phyloP scores from a whole-genome alignment of 129 eudicot species.

The Chrysanthemum lavandulifolium region DNA sequence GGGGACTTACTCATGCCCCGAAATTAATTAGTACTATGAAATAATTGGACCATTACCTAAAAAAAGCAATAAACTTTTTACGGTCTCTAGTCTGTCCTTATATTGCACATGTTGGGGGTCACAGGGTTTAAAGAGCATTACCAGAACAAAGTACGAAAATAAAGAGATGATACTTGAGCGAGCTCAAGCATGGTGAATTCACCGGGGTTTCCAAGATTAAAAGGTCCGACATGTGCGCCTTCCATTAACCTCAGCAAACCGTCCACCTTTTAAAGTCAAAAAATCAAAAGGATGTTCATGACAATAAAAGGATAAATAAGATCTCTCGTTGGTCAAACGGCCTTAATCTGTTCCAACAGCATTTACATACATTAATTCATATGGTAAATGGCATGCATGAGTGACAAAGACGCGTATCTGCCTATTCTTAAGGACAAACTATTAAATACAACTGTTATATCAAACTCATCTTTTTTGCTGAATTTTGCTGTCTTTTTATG shows the following conservation, averaged over 20 bases:
- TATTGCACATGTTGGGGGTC: too few relatives aligned
- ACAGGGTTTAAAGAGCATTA: too few relatives aligned
- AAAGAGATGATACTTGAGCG: too few relatives aligned
- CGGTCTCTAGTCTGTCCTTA: too few relatives aligned
- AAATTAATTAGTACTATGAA: too few relatives aligned
- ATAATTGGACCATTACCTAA: too few relatives aligned
- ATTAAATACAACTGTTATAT: too few relatives aligned
- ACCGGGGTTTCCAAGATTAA: constrained; percentile 98
- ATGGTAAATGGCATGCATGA: background rate
- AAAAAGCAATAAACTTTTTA: too few relatives aligned
- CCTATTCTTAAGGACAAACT: background rate
- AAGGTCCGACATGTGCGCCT: constrained; percentile 95
- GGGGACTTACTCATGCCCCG: too few relatives aligned
- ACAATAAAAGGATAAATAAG: background rate
- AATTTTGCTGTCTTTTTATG: too few relatives aligned
- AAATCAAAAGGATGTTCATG: background rate
- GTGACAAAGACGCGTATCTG: background rate
- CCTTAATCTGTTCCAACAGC: background rate
- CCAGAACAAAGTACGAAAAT: too few relatives aligned
- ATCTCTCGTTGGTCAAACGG: background rate
- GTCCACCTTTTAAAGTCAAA: constrained; percentile 57
- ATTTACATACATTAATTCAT: background rate
- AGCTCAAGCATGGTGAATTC: constrained; percentile 99
- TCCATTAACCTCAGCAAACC: constrained; percentile 96
- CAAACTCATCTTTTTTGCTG: too few relatives aligned